Conservation (phyloP, 2,329 filamentous ascomycete species). For the Penicillium freii region DNA sequence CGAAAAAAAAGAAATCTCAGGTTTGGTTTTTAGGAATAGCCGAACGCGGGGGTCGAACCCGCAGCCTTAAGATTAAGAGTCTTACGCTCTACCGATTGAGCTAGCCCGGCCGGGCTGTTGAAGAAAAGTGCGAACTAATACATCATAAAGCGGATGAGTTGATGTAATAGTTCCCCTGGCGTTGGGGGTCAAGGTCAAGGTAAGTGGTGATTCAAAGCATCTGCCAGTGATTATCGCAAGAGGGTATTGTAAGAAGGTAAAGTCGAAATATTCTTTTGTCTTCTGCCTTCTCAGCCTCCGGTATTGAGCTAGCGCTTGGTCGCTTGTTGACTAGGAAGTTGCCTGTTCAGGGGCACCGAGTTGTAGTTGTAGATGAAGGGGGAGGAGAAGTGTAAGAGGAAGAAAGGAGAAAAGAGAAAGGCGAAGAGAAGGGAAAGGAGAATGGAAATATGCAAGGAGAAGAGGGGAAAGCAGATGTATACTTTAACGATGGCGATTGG, state of each 20-base stretch:
- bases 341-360: background rate
- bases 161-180: background rate
- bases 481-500: background rate
- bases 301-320: background rate
- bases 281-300: background rate
- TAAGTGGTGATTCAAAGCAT: background rate
- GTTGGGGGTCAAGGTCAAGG: background rate
- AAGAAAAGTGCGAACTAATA: background rate
- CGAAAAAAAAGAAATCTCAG: slow-evolving; percentile 10
- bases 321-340: background rate
- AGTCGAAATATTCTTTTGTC: too few species aligned
- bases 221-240: background rate
- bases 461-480: background rate
- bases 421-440: background rate
- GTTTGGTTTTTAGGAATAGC: slow-evolving; percentile 33
- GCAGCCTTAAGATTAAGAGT: slow-evolving; percentile 50
- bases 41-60: slow-evolving; percentile 46
- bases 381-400: background rate
- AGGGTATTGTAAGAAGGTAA: background rate
- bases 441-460: background rate
- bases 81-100: slow-evolving; percentile 52
- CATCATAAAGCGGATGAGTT: accelerated
- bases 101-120: slow-evolving; percentile 41
- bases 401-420: background rate
- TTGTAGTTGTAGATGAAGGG: background rate